Evolutionary conservation across 257 asterid species (phyloP).

Genomic region (Ligustrum vulgare): DNA sequence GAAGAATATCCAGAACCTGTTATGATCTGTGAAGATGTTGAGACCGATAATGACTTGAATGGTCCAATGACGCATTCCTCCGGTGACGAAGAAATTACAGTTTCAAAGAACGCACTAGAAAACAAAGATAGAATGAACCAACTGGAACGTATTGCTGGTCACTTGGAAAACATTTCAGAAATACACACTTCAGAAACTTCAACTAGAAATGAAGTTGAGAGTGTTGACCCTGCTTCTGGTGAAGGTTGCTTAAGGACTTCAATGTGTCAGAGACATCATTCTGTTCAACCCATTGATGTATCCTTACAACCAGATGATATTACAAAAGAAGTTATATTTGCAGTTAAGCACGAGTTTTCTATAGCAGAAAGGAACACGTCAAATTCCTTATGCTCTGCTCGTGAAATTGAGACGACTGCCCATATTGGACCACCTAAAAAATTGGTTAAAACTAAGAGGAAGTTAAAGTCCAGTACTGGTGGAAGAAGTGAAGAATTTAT

Average conservation of each 20-base stretch:
- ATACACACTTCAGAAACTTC: conserved; percentile 29
- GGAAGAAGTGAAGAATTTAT: conserved; percentile 36
- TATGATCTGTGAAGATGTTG: conserved; percentile 58
- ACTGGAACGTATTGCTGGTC: conserved; percentile 29
- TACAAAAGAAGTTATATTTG: conserved; percentile 29
- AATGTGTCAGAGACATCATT: no score
- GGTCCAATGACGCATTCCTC: conserved; percentile 44
- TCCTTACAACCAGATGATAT: conserved; percentile 35
- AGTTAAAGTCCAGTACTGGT: conserved; percentile 40
- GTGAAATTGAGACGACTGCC: conserved; percentile 26
- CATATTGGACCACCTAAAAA: not conserved
- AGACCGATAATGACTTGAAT: conserved; percentile 42
- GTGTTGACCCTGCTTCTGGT: conserved; percentile 27
- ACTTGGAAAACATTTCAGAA: conserved; percentile 32
- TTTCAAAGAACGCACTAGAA: conserved; percentile 31
- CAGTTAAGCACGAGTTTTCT: conserved; percentile 33
- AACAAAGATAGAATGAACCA: conserved; percentile 32
- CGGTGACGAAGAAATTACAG: conserved; percentile 27
- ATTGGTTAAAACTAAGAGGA: conserved; percentile 33
- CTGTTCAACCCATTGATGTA: no score
- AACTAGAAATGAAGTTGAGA: conserved; percentile 24
- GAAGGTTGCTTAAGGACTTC: conserved; percentile 31
- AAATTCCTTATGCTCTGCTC: conserved; percentile 24
- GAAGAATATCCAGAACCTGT: conserved; percentile 71
- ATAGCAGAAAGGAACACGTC: conserved; percentile 23